Evolutionary conservation across 768 basidiomycete genomes (phyloP).

Genomic region (Psilocybe tampanensis): DNA sequence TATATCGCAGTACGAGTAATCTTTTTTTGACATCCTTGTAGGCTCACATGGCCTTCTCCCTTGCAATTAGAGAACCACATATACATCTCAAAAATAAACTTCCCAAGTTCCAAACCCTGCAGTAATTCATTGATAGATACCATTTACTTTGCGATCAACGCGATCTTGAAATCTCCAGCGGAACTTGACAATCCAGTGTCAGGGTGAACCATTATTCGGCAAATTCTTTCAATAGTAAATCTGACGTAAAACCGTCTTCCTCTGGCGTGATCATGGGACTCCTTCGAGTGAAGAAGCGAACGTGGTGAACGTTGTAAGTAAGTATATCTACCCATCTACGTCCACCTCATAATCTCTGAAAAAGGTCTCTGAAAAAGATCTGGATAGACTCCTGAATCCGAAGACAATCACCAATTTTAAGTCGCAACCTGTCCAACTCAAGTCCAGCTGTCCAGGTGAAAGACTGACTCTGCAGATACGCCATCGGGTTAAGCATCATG

Average conservation of each 20-base stretch:
- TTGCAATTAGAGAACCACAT: too few relatives aligned
- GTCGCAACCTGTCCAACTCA: too few relatives aligned
- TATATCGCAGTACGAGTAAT: too few relatives aligned
- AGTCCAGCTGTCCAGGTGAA: neutral
- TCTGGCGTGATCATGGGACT: neutral
- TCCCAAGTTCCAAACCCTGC: too few relatives aligned
- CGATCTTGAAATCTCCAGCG: too few relatives aligned
- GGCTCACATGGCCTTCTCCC: too few relatives aligned
- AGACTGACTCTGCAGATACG: neutral
- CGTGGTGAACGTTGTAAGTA: neutral
- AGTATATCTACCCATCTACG: neutral
- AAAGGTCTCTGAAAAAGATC: neutral
- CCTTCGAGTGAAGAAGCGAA: neutral
- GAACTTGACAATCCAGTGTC: too few relatives aligned
- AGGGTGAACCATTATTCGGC: too few relatives aligned
- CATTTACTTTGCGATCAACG: too few relatives aligned
- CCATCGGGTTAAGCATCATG: neutral
- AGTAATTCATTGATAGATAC: too few relatives aligned
- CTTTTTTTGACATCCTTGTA: too few relatives aligned
- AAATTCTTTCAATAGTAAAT: neutral
- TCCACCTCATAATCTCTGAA: neutral
- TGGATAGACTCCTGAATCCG: neutral
- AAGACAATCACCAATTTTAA: constrained; percentile 2
- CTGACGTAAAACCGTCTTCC: neutral
- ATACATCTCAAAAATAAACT: too few relatives aligned